Conservation (phyloP, 78 protist genomes). For the Dictyostelium brefeldianum region DNA sequence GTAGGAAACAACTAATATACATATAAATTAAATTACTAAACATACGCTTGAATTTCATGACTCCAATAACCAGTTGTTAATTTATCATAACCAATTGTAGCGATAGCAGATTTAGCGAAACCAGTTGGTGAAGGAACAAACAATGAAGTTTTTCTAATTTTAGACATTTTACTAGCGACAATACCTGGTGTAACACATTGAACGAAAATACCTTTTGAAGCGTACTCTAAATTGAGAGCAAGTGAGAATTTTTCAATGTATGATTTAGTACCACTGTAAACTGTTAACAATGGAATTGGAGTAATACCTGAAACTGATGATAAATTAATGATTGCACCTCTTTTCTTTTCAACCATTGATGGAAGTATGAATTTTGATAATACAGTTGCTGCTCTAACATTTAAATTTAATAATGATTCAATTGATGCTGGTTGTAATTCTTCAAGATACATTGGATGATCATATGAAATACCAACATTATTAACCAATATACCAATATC, state of each 20-base stretch:
- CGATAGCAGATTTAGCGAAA: slow-evolving; percentile 64
- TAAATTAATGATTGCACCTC: slow-evolving; percentile 86
- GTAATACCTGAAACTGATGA: slow-evolving; percentile 49
- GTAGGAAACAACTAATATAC: not conserved
- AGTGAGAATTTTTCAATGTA: slow-evolving; percentile 75
- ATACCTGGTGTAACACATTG: slow-evolving; percentile 86
- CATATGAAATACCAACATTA: slow-evolving; percentile 89
- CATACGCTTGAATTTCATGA: slow-evolving; percentile 65
- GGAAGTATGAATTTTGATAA: slow-evolving; percentile 52
- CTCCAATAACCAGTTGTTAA: slow-evolving; percentile 75
- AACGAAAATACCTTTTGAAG: slow-evolving; percentile 65
- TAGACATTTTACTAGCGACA: slow-evolving; percentile 86
- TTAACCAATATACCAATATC: slow-evolving; percentile 84
- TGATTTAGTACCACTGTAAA: slow-evolving; percentile 87
- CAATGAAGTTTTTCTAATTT: slow-evolving; percentile 80
- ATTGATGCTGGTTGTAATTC: slow-evolving; percentile 39
- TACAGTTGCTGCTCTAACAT: slow-evolving; percentile 47
- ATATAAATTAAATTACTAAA: not conserved
- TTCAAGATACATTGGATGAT: slow-evolving; percentile 81
- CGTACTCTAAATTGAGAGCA: slow-evolving; percentile 70
- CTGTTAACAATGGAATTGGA: slow-evolving; percentile 60
- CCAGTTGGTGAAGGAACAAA: slow-evolving; percentile 78
- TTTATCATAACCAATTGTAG: slow-evolving; percentile 84
- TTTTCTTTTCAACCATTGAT: slow-evolving; percentile 47
- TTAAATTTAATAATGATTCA: slow-evolving; percentile 69